Base-by-base conservation (phyloP, 306 rosid genomes). In the Sesbania bispinosa region DNA sequence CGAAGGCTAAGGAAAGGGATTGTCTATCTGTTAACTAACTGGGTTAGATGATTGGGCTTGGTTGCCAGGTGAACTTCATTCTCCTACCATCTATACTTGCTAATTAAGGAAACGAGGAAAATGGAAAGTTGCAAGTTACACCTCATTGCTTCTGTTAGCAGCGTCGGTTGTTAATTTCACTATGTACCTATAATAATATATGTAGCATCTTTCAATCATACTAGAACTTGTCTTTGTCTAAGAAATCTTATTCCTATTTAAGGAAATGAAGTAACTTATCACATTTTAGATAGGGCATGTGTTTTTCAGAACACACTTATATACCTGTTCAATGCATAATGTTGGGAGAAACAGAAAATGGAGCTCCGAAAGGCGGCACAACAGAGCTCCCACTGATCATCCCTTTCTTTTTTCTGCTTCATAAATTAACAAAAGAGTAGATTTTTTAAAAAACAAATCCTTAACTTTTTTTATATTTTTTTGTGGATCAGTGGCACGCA, bases 51-150 rank as follows among this genome's bases (percentile, higher is more conserved):
- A 26, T 1, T 1, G 30, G 23, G 32, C 41, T 58, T 59, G 39
- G 79, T 76, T 81, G 69, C 59, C 21, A 66, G 29, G 85, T 67
- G 78, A 71, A 51, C 62, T 71, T 78, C 82, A 76, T 32, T 72
- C 73, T 62, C 82, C 78, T 36, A 72, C 79, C 79, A 57, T 75
- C 71, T 46, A 54, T 41, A 76, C 84, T 81, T 81, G 62, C 16
- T 26, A 72, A 72, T 76, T 68, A 85, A 72, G 75, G 45, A 8
- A 68, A 52, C 41, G 29, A 1, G 21, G 0, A 6, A 57, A 13
- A 50, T 30, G n/a, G 39, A 53, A 65, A 48, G 39, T 27, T 42
- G 33, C 59, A 33, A 33, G 27, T 33, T 77, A 21, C 27, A 19
- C 77, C 41, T 38, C 43, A 66, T 33, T 59, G 46, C n/a, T 33